Percentiles rank a stretch among this genome's conserved stretches.
Evolutionary conservation across 139 green algal genomes (phyloP).

Genomic region (Ostreobium quekettii): DNA sequence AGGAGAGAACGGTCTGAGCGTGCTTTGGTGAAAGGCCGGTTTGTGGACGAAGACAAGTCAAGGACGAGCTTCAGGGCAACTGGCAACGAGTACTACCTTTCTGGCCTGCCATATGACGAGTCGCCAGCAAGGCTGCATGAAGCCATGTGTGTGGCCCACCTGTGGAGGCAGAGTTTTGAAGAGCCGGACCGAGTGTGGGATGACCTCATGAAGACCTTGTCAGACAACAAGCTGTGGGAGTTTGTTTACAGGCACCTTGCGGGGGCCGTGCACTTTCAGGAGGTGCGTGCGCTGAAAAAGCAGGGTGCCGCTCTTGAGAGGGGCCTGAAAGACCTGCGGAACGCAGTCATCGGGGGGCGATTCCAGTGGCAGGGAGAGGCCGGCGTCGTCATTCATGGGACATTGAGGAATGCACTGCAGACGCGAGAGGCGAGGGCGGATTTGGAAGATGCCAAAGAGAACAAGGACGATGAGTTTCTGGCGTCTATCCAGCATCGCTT

Average conservation of each 20-base stretch:
- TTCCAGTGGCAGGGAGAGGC: conserved; percentile 5
- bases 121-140: too few species aligned
- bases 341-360: neutral
- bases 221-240: neutral
- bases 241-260: neutral
- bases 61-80: too few species aligned
- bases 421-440: neutral
- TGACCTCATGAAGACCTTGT: neutral
- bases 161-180: too few species aligned
- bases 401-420: neutral
- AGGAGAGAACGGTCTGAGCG: too few species aligned
- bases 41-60: too few species aligned
- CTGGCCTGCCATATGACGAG: too few species aligned
- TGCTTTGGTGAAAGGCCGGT: too few species aligned
- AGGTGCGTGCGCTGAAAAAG: neutral
- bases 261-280: neutral
- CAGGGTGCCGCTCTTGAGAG: neutral
- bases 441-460: conserved; percentile 2
- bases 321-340: neutral
- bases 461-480: neutral
- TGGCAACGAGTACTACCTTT: too few species aligned
- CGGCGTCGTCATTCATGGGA: neutral
- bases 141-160: too few species aligned
- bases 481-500: neutral
- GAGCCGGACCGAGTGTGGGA: too few species aligned